Evolutionary conservation across 2,329 filamentous ascomycete species (phyloP).

Genomic region (Xylaria arbuscula): DNA sequence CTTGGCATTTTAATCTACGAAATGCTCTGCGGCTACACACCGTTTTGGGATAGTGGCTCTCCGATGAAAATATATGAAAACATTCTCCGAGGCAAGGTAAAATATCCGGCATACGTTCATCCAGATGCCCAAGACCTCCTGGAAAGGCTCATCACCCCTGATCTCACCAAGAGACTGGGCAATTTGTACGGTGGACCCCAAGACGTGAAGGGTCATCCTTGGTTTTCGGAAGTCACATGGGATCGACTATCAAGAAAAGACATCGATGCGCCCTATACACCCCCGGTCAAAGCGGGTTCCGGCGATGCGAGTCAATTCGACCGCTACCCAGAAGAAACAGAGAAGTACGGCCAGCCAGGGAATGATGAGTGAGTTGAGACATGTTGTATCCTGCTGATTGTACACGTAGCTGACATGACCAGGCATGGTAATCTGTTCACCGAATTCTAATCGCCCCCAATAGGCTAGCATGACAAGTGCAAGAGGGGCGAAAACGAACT

Average conservation of each 20-base stretch:
- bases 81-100: slow-evolving; percentile 93
- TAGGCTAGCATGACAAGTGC: slow-evolving; percentile 2
- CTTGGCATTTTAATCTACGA: slow-evolving; percentile 98
- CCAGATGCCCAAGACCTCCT: slow-evolving; percentile 93
- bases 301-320: slow-evolving; percentile 98
- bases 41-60: slow-evolving; percentile 97
- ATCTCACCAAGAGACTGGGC: slow-evolving; percentile 93
- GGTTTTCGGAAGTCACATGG: slow-evolving; percentile 99
- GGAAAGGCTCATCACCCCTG: slow-evolving; percentile 90
- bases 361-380: slow-evolving; percentile 81
- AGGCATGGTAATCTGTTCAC: slow-evolving; percentile 80
- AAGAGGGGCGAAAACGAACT: slow-evolving; percentile 9
- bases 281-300: slow-evolving; percentile 90
- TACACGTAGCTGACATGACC: slow-evolving; percentile 30
- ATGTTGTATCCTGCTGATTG: not conserved
- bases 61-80: slow-evolving; percentile 99
- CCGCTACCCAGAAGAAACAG: slow-evolving; percentile 96
- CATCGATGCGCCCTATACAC: slow-evolving; percentile 97
- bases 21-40: slow-evolving; percentile 99
- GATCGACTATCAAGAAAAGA: slow-evolving; percentile 93
- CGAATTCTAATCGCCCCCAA: slow-evolving; percentile 69
- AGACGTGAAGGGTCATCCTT: slow-evolving; percentile 94
- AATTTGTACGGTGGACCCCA: slow-evolving; percentile 91
- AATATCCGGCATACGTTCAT: slow-evolving; percentile 96
- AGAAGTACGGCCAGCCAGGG: slow-evolving; percentile 84